Evolutionary conservation across 306 rosid species (phyloP).

Genomic region (Lathyrus tuberosus): DNA sequence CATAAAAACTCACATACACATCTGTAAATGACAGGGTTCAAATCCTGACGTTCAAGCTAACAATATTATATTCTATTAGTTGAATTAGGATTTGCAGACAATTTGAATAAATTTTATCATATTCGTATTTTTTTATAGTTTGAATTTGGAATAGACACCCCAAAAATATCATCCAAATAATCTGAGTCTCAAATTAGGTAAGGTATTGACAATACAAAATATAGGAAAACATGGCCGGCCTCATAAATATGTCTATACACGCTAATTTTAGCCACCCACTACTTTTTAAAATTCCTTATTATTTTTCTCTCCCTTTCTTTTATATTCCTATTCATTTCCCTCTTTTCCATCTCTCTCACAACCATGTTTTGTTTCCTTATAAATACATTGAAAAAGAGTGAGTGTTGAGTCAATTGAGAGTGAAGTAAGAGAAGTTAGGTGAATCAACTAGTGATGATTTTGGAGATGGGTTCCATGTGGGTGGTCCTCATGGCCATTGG

Average conservation of each 20-base stretch:
- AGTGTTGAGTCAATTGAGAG: background rate
- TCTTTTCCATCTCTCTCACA: background rate
- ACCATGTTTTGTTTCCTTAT: constrained; percentile 21
- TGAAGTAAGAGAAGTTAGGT: background rate
- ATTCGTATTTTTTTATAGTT: too few species aligned
- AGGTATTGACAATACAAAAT: constrained; percentile 35
- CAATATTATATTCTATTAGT: too few species aligned
- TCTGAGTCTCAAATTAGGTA: background rate
- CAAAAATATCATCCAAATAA: background rate
- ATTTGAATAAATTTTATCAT: too few species aligned
- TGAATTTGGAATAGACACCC: background rate
- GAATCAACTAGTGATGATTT: background rate
- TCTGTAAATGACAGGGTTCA: too few species aligned
- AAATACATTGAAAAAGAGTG: constrained; percentile 34
- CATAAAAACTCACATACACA: too few species aligned
- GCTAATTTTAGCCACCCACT: constrained; percentile 39
- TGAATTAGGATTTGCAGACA: too few species aligned
- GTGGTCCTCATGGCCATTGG: constrained; percentile 29
- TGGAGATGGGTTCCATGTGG: constrained; percentile 40
- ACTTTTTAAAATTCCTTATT: constrained; percentile 17
- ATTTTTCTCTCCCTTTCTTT: background rate
- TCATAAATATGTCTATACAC: constrained; percentile 28
- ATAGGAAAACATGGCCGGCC: constrained; percentile 44
- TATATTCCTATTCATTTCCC: background rate
- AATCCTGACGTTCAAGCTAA: too few species aligned